These are phyloP conservation scores for Cytospora piceicola DNA, from an alignment of 2,329 filamentous ascomycete genomes.

Conservation along the genomic window DNA sequence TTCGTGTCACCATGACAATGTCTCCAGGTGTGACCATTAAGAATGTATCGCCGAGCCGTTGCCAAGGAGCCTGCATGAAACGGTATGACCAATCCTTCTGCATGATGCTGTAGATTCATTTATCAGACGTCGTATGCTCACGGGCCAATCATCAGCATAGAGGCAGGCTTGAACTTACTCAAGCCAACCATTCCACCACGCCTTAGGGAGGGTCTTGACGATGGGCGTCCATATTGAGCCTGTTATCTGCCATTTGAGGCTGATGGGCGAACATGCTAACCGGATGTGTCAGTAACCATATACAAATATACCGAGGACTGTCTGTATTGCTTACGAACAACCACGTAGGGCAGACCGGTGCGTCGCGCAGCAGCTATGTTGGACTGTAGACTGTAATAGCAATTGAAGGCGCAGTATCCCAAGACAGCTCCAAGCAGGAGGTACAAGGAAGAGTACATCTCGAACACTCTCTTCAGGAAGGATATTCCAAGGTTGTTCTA, in stretches of 20 bases:
- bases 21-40: constrained; percentile 63
- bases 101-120: constrained; percentile 49
- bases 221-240: constrained; percentile 58
- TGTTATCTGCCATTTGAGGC: constrained; percentile 59
- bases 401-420: constrained; percentile 41
- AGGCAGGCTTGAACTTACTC: constrained; percentile 50
- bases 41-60: constrained; percentile 65
- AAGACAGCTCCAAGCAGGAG: constrained; percentile 41
- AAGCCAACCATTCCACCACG: constrained; percentile 61
- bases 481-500: too few relatives aligned
- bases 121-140: background rate
- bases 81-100: constrained; percentile 64
- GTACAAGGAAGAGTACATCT: constrained; percentile 45
- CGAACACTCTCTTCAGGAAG: background rate
- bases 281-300: constrained; percentile 27
- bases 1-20: constrained; percentile 60
- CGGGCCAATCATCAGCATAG: background rate
- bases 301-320: background rate
- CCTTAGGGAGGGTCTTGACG: constrained; percentile 57
- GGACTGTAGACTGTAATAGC: constrained; percentile 42
- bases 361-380: constrained; percentile 56
- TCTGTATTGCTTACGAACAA: constrained; percentile 52
- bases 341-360: constrained; percentile 56
- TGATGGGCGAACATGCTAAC: constrained; percentile 54
- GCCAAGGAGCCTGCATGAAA: constrained; percentile 61